Conservation (phyloP, 1,284 basidiomycete species). For the Leccinum proliferum region DNA sequence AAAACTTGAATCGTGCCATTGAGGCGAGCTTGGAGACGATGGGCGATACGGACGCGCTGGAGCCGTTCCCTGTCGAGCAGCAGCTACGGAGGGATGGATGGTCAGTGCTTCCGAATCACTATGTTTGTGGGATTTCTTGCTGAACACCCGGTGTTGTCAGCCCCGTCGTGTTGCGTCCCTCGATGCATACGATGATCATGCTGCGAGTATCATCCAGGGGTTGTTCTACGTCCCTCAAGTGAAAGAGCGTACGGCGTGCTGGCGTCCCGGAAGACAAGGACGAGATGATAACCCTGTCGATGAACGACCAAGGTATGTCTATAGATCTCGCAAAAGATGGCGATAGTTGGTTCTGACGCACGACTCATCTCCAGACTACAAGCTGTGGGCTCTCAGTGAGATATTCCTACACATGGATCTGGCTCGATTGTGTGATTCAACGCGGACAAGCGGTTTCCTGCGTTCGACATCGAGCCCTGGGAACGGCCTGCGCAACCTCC, state of each 20-base stretch:
- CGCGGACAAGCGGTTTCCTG: too few relatives aligned
- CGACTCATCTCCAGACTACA: too few relatives aligned
- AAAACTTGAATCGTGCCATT: slow-evolving; percentile 58
- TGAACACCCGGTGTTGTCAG: slow-evolving; percentile 29
- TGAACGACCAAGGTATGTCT: too few relatives aligned
- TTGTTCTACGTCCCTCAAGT: slow-evolving; percentile 67
- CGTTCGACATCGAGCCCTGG: too few relatives aligned
- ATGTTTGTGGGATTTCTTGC: background rate
- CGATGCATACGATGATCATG: slow-evolving; percentile 46
- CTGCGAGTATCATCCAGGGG: slow-evolving; percentile 57
- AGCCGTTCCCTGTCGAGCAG: slow-evolving; percentile 41
- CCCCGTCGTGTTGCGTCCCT: slow-evolving; percentile 60
- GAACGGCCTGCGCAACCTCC: too few relatives aligned
- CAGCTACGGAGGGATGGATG: slow-evolving; percentile 51
- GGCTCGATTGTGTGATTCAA: slow-evolving; percentile 34
- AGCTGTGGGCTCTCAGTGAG: too few relatives aligned
- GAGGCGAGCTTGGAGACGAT: slow-evolving; percentile 24
- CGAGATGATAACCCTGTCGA: too few relatives aligned
- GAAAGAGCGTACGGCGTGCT: slow-evolving; percentile 43
- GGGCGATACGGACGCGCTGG: slow-evolving; percentile 31
- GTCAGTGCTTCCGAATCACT: slow-evolving; percentile 32
- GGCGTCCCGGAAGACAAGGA: slow-evolving; percentile 20
- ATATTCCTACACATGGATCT: slow-evolving; percentile 48
- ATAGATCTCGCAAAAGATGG: too few relatives aligned
- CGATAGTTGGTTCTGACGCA: too few relatives aligned